Conservation (phyloP, 2,329 filamentous ascomycete species). For the Xylariaceae sp. region DNA sequence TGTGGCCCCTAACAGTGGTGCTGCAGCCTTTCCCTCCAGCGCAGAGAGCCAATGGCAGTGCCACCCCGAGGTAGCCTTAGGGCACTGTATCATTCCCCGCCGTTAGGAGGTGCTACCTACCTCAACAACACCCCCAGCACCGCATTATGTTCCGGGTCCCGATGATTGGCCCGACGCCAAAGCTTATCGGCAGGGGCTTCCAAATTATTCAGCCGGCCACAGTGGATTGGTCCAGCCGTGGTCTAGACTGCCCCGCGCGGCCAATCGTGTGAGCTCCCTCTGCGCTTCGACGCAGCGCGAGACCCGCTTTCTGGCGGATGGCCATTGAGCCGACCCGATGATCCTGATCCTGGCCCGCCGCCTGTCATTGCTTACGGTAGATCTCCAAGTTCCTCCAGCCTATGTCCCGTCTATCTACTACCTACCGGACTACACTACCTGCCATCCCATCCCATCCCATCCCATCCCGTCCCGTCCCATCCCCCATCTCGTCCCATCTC, state of each 20-base stretch:
- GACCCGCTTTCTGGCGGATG: neutral
- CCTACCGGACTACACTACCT: too few relatives aligned
- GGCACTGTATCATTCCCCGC: neutral
- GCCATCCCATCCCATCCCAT: too few relatives aligned
- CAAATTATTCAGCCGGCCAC: conserved; percentile 23
- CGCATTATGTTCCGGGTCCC: too few relatives aligned
- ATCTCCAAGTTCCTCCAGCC: neutral
- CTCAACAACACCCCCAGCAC: conserved; percentile 9
- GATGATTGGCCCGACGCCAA: conserved; percentile 11
- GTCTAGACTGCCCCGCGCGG: conserved; percentile 18
- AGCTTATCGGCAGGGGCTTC: conserved; percentile 8
- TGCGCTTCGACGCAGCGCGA: conserved; percentile 8
- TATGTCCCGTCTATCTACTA: too few relatives aligned
- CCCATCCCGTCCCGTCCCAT: too few relatives aligned
- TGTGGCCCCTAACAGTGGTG: neutral
- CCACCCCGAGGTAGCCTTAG: neutral
- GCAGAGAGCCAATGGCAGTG: conserved; percentile 9
- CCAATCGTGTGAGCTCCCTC: conserved; percentile 14
- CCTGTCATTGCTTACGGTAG: too few relatives aligned
- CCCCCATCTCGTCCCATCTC: too few relatives aligned
- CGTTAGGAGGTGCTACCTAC: conserved; percentile 7
- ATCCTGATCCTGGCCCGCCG: neutral
- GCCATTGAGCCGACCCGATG: neutral
- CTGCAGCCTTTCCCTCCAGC: conserved; percentile 9
- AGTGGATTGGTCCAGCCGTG: conserved; percentile 17